A percentile compares a stretch with the other conserved stretches of the same genome.
Conservation (phyloP, 2,329 filamentous ascomycete species). For the Hortaea werneckii region DNA sequence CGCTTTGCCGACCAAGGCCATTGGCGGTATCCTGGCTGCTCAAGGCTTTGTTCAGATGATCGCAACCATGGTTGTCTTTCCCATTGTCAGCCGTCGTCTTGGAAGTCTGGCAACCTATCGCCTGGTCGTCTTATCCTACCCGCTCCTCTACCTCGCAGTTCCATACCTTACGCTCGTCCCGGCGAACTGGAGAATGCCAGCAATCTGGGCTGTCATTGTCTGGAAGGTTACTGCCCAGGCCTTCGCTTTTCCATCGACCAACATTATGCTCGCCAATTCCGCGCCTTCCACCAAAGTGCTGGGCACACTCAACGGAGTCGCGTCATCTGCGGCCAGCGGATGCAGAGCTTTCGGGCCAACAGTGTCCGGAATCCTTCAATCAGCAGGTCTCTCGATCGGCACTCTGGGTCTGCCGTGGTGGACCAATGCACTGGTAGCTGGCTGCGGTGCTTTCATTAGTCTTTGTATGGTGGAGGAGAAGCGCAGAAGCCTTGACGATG, state of each 20-base stretch:
- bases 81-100: slow-evolving; percentile 61
- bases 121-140: slow-evolving; percentile 71
- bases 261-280: slow-evolving; percentile 80
- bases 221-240: slow-evolving; percentile 92
- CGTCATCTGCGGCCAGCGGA: slow-evolving; percentile 81
- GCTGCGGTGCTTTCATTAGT: slow-evolving; percentile 64
- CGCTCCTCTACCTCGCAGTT: slow-evolving; percentile 73
- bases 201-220: slow-evolving; percentile 67
- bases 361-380: slow-evolving; percentile 75
- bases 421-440: slow-evolving; percentile 68
- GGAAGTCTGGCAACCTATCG: slow-evolving; percentile 76
- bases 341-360: slow-evolving; percentile 83
- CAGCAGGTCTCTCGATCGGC: slow-evolving; percentile 65
- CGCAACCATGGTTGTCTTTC: slow-evolving; percentile 75
- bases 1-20: slow-evolving; percentile 68
- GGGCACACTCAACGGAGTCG: slow-evolving; percentile 85
- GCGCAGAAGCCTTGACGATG: slow-evolving; percentile 16
- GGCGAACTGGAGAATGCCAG: slow-evolving; percentile 56
- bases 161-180: slow-evolving; percentile 86
- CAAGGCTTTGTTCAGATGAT: slow-evolving; percentile 87
- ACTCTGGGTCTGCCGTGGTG: slow-evolving; percentile 92
- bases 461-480: slow-evolving; percentile 49
- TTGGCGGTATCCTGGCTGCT: slow-evolving; percentile 77
- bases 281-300: slow-evolving; percentile 75
- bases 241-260: slow-evolving; percentile 81